Evolutionary conservation across 352 stramenopile genomes (phyloP), one percentile per base, ranked within the genome.

Genomic region (Phytophthora hybrid): DNA sequence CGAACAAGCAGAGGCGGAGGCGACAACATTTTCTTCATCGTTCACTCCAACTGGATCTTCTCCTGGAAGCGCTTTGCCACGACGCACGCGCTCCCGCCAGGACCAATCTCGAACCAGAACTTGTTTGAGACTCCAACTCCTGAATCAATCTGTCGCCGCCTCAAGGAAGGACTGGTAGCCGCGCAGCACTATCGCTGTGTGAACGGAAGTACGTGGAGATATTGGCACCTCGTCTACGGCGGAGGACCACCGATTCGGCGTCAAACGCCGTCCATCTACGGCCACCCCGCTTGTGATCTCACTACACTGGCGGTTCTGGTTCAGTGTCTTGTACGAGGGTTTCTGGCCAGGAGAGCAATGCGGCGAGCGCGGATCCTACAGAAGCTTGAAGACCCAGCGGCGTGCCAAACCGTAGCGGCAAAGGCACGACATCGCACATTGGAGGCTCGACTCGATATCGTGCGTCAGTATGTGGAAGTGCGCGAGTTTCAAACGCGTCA

Each of bases 401-500:
- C 76, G 14, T 74, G 76, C 18, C 70, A 62, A n/a, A 64, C 32
- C 0, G 44, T 85, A 16, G 65, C 58, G 1, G 26, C 59, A 16
- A 65, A 62, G 55, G 80, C 46, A 59, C 77, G 53, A 32, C 63
- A 31, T 60, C 77, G 32, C 19, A 44, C n/a, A 16, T 39, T 88
- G 1, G 68, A 83, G 32, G 64, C 81, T 34, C 75, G 81, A 47
- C 87, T 92, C 64, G 74, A 56, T 0, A 47, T 72, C 16, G 80
- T 92, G 23, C 81, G 77, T 8, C 81, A 90, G 57, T 90, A 84
- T 49, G 87, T 94, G 47, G 51, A 78, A 14, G 71, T 87, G 9
- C 77, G 80, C 7, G 81, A 92, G 73, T 83, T 82, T 58, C 87
- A 94, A 67, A 80, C 82, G 59, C 82, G 79, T 23, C 79, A 89